Percentiles rank a stretch among this genome's conserved stretches.
Evolutionary conservation across 2,329 filamentous ascomycete species (phyloP).

Genomic region (Parastagonospora avenae): DNA sequence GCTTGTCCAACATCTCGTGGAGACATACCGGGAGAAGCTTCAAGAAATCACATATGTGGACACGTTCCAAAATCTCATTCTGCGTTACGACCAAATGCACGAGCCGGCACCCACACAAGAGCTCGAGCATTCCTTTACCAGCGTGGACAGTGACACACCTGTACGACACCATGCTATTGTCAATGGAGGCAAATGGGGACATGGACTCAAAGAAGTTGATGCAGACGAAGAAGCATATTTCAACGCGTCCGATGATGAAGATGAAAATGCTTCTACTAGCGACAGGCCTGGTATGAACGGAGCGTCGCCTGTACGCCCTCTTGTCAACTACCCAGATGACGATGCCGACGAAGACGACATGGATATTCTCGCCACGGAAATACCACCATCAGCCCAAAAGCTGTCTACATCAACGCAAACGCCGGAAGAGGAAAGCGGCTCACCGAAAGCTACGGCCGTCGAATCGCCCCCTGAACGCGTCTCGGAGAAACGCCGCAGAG

Average conservation of each 20-base stretch:
- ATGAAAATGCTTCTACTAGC: constrained; percentile 55
- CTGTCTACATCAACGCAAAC: constrained; percentile 28
- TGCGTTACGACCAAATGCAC: constrained; percentile 75
- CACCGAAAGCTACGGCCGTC: constrained; percentile 26
- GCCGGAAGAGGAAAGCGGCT: constrained; percentile 23
- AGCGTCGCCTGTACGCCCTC: constrained; percentile 64
- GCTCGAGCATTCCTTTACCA: constrained; percentile 70
- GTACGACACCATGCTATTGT: constrained; percentile 51
- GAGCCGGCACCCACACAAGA: constrained; percentile 61
- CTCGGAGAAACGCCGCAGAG: constrained; percentile 86
- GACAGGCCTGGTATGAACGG: constrained; percentile 62
- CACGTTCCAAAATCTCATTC: constrained; percentile 77
- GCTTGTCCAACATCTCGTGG: constrained; percentile 81
- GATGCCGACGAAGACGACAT: constrained; percentile 68
- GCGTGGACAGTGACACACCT: constrained; percentile 64
- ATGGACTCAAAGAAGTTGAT: constrained; percentile 81
- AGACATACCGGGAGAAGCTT: constrained; percentile 80
- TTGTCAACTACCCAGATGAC: constrained; percentile 93
- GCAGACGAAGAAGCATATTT: constrained; percentile 91
- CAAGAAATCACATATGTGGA: constrained; percentile 79
- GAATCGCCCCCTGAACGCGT: constrained; percentile 69
- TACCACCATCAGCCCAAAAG: constrained; percentile 37
- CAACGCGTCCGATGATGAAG: constrained; percentile 86
- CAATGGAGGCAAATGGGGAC: constrained; percentile 66
- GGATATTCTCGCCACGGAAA: constrained; percentile 60